Conservation (phyloP, 371 early-diverging fungal species). For the Nosema muscidifuracis region DNA sequence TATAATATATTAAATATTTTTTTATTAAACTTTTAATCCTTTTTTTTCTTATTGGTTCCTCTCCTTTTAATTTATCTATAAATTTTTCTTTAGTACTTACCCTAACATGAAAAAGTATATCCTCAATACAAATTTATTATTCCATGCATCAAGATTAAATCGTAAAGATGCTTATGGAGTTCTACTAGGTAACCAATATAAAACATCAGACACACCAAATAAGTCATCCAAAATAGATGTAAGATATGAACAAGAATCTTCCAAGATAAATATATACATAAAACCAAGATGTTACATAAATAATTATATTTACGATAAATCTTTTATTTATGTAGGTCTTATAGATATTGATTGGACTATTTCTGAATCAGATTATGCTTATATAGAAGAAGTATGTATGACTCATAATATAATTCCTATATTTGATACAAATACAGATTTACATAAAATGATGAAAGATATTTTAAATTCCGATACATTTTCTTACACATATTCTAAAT, state of each 20-base stretch:
- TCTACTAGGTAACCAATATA: not conserved
- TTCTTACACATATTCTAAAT: not conserved
- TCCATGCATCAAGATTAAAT: not conserved
- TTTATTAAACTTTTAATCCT: too few species aligned
- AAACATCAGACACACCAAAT: not conserved
- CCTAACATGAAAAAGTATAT: not conserved
- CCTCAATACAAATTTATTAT: not conserved
- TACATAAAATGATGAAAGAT: not conserved
- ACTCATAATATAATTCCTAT: conserved; percentile 5
- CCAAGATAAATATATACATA: not conserved
- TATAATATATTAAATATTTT: too few species aligned
- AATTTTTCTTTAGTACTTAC: not conserved
- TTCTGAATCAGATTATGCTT: not conserved
- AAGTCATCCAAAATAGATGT: conserved; percentile 3
- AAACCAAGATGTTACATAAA: not conserved
- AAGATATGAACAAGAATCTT: not conserved
- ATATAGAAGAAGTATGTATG: not conserved
- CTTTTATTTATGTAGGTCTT: not conserved
- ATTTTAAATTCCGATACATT: not conserved
- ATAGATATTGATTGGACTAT: conserved; percentile 1
- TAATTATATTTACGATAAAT: not conserved
- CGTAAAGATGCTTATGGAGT: not conserved
- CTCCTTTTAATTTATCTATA: not conserved
- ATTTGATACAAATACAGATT: not conserved
- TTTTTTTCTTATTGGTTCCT: not conserved